These are phyloP conservation scores for Cordyceps fumosorosea DNA, from an alignment of 2,329 filamentous ascomycete species.

Conservation along the genomic window DNA sequence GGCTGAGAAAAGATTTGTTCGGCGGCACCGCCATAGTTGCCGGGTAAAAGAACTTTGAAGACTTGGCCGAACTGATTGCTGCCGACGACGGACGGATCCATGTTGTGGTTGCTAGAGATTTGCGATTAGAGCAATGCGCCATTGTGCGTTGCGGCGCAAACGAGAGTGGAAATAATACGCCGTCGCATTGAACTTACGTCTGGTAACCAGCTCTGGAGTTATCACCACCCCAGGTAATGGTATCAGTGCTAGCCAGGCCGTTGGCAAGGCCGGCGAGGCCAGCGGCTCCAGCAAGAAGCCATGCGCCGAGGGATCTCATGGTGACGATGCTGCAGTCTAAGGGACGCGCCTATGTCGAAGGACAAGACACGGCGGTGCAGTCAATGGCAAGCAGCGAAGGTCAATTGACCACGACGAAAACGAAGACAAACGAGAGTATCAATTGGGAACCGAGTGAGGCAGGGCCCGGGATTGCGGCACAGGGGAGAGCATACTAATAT, in stretches of 20 bases:
- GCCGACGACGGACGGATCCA: slow-evolving; percentile 52
- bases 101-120: slow-evolving; percentile 47
- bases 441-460: neutral
- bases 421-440: neutral
- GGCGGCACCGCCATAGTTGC: slow-evolving; percentile 39
- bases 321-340: neutral
- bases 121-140: slow-evolving; percentile 1
- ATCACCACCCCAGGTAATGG: slow-evolving; percentile 54
- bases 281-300: slow-evolving; percentile 27
- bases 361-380: neutral
- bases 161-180: neutral
- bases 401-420: neutral
- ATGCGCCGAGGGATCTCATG: slow-evolving; percentile 21
- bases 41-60: slow-evolving; percentile 45
- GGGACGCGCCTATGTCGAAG: neutral
- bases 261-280: slow-evolving; percentile 27
- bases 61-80: slow-evolving; percentile 49
- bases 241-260: slow-evolving; percentile 41
- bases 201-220: slow-evolving; percentile 48
- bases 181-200: slow-evolving; percentile 30
- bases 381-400: neutral
- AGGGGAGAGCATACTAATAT: neutral
- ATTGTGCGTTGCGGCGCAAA: neutral
- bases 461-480: neutral
- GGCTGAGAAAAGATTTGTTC: slow-evolving; percentile 50